Evolutionary conservation across 225 moss, liverwort and hornwort genomes (phyloP).

Genomic region (Polytrichum commune): DNA sequence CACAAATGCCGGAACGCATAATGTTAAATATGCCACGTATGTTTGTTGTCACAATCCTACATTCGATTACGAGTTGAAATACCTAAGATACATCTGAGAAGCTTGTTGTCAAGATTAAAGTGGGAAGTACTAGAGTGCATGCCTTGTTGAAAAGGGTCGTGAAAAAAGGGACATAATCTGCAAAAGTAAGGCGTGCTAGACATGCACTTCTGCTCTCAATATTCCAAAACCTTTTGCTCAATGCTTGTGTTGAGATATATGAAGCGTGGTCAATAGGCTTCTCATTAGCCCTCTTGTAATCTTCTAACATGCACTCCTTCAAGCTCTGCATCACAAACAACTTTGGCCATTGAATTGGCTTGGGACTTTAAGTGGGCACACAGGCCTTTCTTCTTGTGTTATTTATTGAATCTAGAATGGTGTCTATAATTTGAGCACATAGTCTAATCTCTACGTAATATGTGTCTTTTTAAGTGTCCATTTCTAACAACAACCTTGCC

Average conservation of each 20-base stretch:
- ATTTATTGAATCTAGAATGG: too few relatives aligned
- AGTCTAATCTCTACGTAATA: too few relatives aligned
- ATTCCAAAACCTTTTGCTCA: slow-evolving; percentile 72
- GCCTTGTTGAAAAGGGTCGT: slow-evolving; percentile 59
- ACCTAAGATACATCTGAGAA: slow-evolving; percentile 1
- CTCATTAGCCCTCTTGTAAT: slow-evolving; percentile 56
- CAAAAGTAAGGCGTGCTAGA: slow-evolving; percentile 37
- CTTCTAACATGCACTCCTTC: slow-evolving; percentile 57
- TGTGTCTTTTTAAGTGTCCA: too few relatives aligned
- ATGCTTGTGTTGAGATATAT: slow-evolving; percentile 52
- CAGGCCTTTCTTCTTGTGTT: too few relatives aligned
- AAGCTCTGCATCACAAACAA: slow-evolving; percentile 32
- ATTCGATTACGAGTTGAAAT: too few relatives aligned
- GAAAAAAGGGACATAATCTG: slow-evolving; percentile 57
- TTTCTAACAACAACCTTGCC: too few relatives aligned
- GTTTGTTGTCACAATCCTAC: too few relatives aligned
- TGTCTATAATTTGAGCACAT: too few relatives aligned
- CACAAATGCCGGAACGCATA: too few relatives aligned
- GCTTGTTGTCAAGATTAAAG: not conserved
- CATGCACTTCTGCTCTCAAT: slow-evolving; percentile 53
- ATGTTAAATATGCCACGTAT: too few relatives aligned
- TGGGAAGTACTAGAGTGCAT: not conserved
- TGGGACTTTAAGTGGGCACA: too few relatives aligned
- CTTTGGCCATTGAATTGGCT: slow-evolving; percentile 1
- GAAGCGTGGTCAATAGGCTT: slow-evolving; percentile 71